Base-by-base conservation (phyloP, 2,329 filamentous ascomycete genomes). In the Hymenotorrendiella dingleyae region DNA sequence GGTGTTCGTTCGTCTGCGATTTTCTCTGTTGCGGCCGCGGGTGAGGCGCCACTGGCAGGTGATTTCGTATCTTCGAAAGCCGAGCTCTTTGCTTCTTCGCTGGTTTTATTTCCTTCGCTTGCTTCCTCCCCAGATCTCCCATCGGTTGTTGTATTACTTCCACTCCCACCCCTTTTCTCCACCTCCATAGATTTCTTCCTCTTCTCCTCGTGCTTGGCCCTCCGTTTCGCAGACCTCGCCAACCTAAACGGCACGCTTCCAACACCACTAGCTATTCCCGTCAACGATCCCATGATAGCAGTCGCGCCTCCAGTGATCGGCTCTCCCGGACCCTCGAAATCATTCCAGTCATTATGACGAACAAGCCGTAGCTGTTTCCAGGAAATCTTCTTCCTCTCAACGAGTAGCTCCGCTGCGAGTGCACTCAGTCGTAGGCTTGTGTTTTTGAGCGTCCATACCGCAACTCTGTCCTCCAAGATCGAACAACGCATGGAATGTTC, bases 261-360 rank as follows among this genome's bases (percentile, higher is more conserved):
- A 12, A 85, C 65, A 0, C 83, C 82, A n/a, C 71, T 67, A 20
- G 81, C 75, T 1, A 81, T 68, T 26, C 76, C 72, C 1, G 73
- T 72, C 3, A 82, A 58, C 0, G 76, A 77, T 3, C 71, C 70
- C n/a, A 76, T 69, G 4, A 86, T 53, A 0, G 80, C 81, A 9
- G 77, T 76, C 24, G 77, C 76, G 4, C 76, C 66, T 3, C 82
- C 84, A 0, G 82, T 84, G 10, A 88, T 66, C 0, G 84, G 84
- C 56, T 87, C 84, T 0, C 83, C 83, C 0, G 83, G 82, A 0
- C 84, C 84, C 51, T 84, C 81, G 54, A 86, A 87, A 54, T 87
- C 83, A 52, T 86, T 85, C 81, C 83, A 88, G 53, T 86, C 82
- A 38, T 73, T 76, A 54, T 84, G 80, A 7, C 84, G 70, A 7